Evolutionary conservation across 345 rosid genomes (phyloP), one percentile per base, ranked within the genome.

Genomic region (Lepidium sativum): DNA sequence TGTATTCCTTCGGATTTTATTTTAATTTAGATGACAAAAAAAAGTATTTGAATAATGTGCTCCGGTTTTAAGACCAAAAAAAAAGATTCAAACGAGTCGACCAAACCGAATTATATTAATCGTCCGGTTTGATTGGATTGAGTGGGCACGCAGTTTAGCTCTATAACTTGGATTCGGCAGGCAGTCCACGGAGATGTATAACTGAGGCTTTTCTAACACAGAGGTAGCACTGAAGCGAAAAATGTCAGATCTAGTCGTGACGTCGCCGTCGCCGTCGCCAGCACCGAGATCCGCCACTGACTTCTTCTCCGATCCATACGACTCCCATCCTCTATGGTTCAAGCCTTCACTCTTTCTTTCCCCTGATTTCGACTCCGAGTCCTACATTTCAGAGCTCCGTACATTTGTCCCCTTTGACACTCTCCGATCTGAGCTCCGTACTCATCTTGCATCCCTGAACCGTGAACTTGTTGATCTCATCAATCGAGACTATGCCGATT

Each of bases 401-500:
- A 88, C 97, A 9, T 94, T 94, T 66, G 97, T 94, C 35, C 99
- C 99, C 9, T 88, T 88, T 67, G 92, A 84, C 56, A 88, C 97
- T 37, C 96, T 90, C 77, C 91, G 99, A 49, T 84, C 92, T 29
- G 92, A 94, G 86, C 96, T 94, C 75, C 96, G 82, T 11, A 52
- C 86, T 2, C 89, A 91, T 74, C 84, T 88, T 14, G 79, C 97
- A 33, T 88, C 97, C 65, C 96, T 95, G 42, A 91, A 91, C 71
- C 91, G 86, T 60, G 99, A 95, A 72, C 86, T 95, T 39, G 83
- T 95, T 53, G 99, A 95, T 70, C 90, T 95, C 65, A 91, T 95
- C 84, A 95, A 95, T 71, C 96, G 97, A 37, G 99, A 95, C 75
- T 95, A 90, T 63, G 78, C 88, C n/a, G 99, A 90, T 76, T 91